Evolutionary conservation across 768 basidiomycete species (phyloP).

Genomic region (Termitomyces sp.): DNA sequence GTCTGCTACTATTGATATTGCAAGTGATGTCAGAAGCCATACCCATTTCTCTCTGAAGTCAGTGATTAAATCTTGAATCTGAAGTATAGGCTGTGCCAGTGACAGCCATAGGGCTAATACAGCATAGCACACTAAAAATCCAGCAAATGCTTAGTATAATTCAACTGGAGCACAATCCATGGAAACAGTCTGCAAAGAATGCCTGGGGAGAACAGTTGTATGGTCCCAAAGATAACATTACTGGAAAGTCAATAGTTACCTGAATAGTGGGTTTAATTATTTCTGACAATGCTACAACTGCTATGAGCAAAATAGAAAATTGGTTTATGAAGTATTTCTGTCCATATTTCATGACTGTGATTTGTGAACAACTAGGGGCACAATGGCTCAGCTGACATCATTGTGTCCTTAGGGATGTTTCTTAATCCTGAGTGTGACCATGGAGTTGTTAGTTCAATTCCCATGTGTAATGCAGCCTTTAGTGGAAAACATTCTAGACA

Average conservation of each 20-base stretch:
- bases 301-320: background rate
- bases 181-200: constrained; percentile 16
- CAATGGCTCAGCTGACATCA: too few species aligned
- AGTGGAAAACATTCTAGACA: too few species aligned
- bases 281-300: constrained; percentile 5
- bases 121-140: constrained; percentile 6
- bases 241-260: background rate
- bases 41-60: constrained; percentile 7
- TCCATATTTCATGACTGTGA: constrained; percentile 12
- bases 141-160: constrained; percentile 9
- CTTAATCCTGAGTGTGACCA: too few species aligned
- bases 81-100: background rate
- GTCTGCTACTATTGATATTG: constrained; percentile 12
- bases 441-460: too few species aligned
- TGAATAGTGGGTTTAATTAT: constrained; percentile 10
- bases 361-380: background rate
- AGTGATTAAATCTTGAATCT: background rate
- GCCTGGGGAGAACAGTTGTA: constrained; percentile 5
- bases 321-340: background rate
- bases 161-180: background rate
- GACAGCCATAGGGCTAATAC: constrained; percentile 8
- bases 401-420: too few species aligned
- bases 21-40: constrained; percentile 11
- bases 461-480: too few species aligned
- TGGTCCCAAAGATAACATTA: background rate